Evolutionary conservation across 352 stramenopile species (phyloP).

Genomic region (Peronospora farinosa): DNA sequence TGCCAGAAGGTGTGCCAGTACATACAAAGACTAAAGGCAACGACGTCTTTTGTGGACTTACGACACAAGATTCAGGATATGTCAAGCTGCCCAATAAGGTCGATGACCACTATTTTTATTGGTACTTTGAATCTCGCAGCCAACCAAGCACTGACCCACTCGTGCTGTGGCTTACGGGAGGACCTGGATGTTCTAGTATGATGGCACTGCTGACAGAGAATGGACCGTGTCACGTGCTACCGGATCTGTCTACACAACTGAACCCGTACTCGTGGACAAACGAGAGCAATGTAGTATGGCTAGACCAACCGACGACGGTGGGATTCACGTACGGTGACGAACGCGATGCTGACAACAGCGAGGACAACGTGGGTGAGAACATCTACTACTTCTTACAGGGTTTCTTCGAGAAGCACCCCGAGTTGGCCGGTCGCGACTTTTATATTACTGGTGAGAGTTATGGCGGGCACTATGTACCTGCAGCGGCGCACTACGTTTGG

Average conservation of each 20-base stretch:
- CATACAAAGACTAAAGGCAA: slow-evolving; percentile 2
- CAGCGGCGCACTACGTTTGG: slow-evolving; percentile 48
- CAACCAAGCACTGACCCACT: slow-evolving; percentile 44
- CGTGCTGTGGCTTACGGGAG: slow-evolving; percentile 60
- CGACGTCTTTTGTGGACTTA: slow-evolving; percentile 43
- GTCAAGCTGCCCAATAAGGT: slow-evolving; percentile 58
- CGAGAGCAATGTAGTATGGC: slow-evolving; percentile 58
- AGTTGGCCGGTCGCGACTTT: slow-evolving; percentile 46
- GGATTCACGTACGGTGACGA: slow-evolving; percentile 46
- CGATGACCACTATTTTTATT: slow-evolving; percentile 73
- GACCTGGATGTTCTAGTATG: slow-evolving; percentile 54
- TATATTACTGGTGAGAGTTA: slow-evolving; percentile 74
- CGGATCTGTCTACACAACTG: slow-evolving; percentile 37
- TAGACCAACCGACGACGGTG: slow-evolving; percentile 57
- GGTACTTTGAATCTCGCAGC: slow-evolving; percentile 57
- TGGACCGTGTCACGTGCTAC: slow-evolving; percentile 48
- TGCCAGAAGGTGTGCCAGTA: slow-evolving; percentile 1
- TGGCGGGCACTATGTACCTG: slow-evolving; percentile 58
- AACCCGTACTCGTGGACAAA: slow-evolving; percentile 65
- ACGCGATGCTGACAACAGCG: slow-evolving; percentile 35
- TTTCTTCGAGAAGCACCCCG: slow-evolving; percentile 55
- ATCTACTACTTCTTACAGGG: slow-evolving; percentile 65
- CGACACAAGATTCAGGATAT: slow-evolving; percentile 52
- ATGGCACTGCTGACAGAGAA: slow-evolving; percentile 61
- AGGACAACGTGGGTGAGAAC: slow-evolving; percentile 55